Base-by-base conservation (phyloP, 306 rosid species). In the Sindora glabra region DNA sequence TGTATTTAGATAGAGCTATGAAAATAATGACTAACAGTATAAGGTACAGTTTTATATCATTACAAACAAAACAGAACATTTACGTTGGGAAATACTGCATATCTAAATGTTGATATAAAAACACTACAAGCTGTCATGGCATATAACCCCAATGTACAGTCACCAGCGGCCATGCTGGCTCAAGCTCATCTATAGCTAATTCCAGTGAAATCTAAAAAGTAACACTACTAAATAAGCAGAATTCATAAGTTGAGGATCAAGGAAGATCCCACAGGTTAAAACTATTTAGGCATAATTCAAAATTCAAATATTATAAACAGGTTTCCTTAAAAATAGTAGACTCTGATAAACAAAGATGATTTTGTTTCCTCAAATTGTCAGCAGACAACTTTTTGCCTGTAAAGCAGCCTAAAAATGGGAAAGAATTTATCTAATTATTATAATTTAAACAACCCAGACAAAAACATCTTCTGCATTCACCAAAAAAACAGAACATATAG, bases 251-350 rank as follows among this genome's bases (percentile, higher is more conserved):
- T 12, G 29, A n/a, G 19, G 56, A 44, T 15, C 59, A 59, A 34
- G 40, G 24, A 50, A 49, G 3, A 70, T 62, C 70, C 59, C 37
- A 59, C 10, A 19, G 48, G 19, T 36, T 40, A 21, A 44, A 16
- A 59, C 22, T 14, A 49, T 46, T 21, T 19, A 5, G 32, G 39
- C 25, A 56, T 51, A 71, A 69, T 56, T 68, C 46, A 48, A 72
- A 50, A 27, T 24, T 36, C 39, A 39, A 17, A 33, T 68, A 26
- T 30, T 48, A 27, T n/a, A n/a, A n/a, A n/a, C n/a, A 67, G 48
- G 63, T 74, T 66, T 48, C 27, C 39, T 56, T 15, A 73, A 10
- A 56, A 72, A 56, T 58, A 39, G 13, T 23, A 29, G 56, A 74
- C 68, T 50, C 47, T 8, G 27, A 24, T 26, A 25, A 56, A 68